These are phyloP conservation scores for Nothophytophthora sp. DNA, from an alignment of 352 stramenopile species.

Conservation along the genomic window DNA sequence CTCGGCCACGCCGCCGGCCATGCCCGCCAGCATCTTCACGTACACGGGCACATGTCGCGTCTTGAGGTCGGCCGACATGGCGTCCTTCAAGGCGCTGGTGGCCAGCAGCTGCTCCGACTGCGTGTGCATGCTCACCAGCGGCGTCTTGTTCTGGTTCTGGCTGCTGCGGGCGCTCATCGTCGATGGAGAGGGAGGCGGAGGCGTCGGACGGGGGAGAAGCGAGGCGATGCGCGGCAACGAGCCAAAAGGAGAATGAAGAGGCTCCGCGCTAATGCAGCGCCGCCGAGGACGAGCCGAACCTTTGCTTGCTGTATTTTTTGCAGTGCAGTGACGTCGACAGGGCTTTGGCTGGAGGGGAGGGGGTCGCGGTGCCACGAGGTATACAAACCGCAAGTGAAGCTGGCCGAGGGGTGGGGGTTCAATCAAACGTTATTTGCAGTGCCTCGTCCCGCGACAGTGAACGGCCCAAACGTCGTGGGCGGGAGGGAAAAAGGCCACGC, in stretches of 20 bases:
- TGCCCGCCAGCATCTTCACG: conserved; percentile 83
- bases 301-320: conserved; percentile 21
- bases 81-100: conserved; percentile 78
- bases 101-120: conserved; percentile 40
- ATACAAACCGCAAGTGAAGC: conserved; percentile 3
- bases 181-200: neutral
- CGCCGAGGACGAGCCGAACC: conserved; percentile 9
- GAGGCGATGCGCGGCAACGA: conserved; percentile 16
- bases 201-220: neutral
- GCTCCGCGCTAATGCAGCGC: neutral
- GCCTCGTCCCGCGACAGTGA: no score
- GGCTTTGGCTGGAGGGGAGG: no score
- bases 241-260: conserved; percentile 32
- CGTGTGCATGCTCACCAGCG: conserved; percentile 19
- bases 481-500: neutral
- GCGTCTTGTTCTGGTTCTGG: conserved; percentile 8
- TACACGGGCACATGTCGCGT: conserved; percentile 65
- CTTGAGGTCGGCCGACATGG: conserved; percentile 73
- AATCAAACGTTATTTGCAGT: no score
- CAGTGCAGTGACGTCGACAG: no score
- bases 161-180: conserved; percentile 21
- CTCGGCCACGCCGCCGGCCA: conserved; percentile 86
- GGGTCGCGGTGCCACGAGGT: no score
- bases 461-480: conserved; percentile 11
- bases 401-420: neutral